A percentile compares a stretch with the other conserved stretches of the same genome.
These are phyloP conservation scores for Rhynchosporium agropyri DNA, from an alignment of 2,329 filamentous ascomycete species.

Conservation along the genomic window DNA sequence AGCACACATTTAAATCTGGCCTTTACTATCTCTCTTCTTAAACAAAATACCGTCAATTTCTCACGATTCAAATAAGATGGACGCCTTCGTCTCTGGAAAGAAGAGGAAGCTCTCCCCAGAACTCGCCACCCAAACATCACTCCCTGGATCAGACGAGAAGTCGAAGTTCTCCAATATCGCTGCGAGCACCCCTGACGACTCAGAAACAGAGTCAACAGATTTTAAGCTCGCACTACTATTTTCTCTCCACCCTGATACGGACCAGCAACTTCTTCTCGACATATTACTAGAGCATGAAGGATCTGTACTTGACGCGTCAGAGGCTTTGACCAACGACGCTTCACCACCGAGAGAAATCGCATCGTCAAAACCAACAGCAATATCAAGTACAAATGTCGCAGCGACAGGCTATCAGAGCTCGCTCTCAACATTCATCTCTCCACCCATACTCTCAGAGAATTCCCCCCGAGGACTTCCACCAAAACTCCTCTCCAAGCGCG, in stretches of 20 bases:
- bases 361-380: conserved; percentile 23
- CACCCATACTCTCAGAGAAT: background rate
- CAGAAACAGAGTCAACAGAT: conserved; percentile 76
- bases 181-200: conserved; percentile 47
- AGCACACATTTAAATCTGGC: background rate
- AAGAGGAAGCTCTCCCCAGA: conserved; percentile 52
- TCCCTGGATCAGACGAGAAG: conserved; percentile 29
- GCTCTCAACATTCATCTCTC: conserved; percentile 52
- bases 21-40: too few relatives aligned
- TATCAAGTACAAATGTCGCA: conserved; percentile 35
- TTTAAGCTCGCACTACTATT: conserved; percentile 83
- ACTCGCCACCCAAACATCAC: conserved; percentile 6
- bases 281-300: conserved; percentile 77
- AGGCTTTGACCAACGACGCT: conserved; percentile 50
- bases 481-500: conserved; percentile 69
- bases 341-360: conserved; percentile 19
- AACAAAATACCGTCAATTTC: background rate
- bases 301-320: conserved; percentile 67
- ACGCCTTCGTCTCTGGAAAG: conserved; percentile 57
- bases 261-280: conserved; percentile 73
- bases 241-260: conserved; percentile 69
- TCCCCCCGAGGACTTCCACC: conserved; percentile 39
- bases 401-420: conserved; percentile 63
- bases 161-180: conserved; percentile 29
- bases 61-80: conserved; percentile 49